Evolutionary conservation across 371 early-diverging fungal genomes (phyloP), one percentile per base, ranked within the genome.

Genomic region (Rhizomucor pusillus): DNA sequence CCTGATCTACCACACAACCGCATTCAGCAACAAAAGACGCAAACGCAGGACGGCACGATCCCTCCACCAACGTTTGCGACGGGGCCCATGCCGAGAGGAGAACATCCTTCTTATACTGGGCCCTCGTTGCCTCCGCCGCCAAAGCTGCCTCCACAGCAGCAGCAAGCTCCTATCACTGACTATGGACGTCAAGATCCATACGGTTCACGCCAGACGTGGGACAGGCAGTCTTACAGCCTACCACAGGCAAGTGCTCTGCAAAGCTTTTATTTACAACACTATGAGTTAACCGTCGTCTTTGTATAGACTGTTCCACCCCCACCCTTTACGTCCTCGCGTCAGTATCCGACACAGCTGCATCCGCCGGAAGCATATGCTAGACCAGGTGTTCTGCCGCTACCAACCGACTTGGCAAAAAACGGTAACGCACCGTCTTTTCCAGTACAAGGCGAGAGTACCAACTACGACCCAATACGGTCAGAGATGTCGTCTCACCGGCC

Each of bases 391-490:
- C 29, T 29, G 7, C 29, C 29, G 7, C 29, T 29, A 7, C 29
- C 29, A 7, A 29, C 29, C 7, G 29, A 29, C 29, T 29, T 29
- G 29, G 29, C 29, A 7, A 29, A 29, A 7, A 29, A 29, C 7
- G 29, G 29, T 7, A 29, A 29, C 29, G 29, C 29, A 3, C 7
- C 29, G 7, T 7, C 29, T 29, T 29, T 29, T 7, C 29, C 29
- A 29, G 29, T 29, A 29, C 29, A 29, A 29, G 5, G 5, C 3
- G 29, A 7, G 7, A 29, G 7, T 7, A 29, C 29, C 3, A 7
- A 3, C 3, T 29, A 5, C 29, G 29, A 29, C 7, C 29, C 56
- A 7, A 55, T 55, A 18, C 56, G 56, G 1, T 36, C 56, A 34
- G 47, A 47, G 12, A 24, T 29, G 33, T 22, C 2, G 22, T 18